Base-by-base conservation (phyloP, 352 stramenopile species). In the Phytopythium kandeliae region DNA sequence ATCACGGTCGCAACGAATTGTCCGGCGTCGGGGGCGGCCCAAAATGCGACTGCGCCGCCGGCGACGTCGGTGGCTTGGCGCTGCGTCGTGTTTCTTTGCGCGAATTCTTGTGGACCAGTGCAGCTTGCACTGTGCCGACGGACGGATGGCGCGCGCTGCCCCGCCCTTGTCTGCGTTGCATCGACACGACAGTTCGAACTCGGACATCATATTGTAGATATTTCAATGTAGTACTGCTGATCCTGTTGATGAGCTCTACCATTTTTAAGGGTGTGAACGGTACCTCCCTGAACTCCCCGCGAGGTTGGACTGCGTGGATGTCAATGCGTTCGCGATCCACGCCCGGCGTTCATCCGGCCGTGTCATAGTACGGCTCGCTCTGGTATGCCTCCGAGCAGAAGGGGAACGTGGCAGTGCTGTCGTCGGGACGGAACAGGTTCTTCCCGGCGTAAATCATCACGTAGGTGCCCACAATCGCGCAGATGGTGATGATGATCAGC, bases 401-500 rank as follows among this genome's bases (percentile, higher is more conserved):
- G 2, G 41, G 34, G 55, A 62, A 62, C 25, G 47, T 47, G 19
- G 52, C 43, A n/a, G 44, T 26, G 44, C 30, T 26, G 15, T 28
- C 33, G 13, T 51, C 48, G 30, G 55, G 28, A 4, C 9, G 4
- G 28, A 31, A 31, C 4, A 31, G 28, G 28, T 31, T 31, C 28
- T 31, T 31, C 4, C 28, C 28, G 28, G 28, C 28, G 28, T 31
- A 31, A 9, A 50, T 44, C 22, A 45, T 60, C 19, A 71, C 58
- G 38, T 71, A 71, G 24, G 42, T 35, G 25, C 57, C 58, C 16
- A 63, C 44, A 16, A 49, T 30, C 2, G 50, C 2, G 38, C 58
- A 67, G n/a, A 71, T 45, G 22, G 56, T 33, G 16, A 67, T 51
- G 22, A 64, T 51, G 0, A 63, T 1, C 21, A 63, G 37, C 9